Conservation (phyloP, 768 basidiomycete genomes). For the Pholiota microspora region DNA sequence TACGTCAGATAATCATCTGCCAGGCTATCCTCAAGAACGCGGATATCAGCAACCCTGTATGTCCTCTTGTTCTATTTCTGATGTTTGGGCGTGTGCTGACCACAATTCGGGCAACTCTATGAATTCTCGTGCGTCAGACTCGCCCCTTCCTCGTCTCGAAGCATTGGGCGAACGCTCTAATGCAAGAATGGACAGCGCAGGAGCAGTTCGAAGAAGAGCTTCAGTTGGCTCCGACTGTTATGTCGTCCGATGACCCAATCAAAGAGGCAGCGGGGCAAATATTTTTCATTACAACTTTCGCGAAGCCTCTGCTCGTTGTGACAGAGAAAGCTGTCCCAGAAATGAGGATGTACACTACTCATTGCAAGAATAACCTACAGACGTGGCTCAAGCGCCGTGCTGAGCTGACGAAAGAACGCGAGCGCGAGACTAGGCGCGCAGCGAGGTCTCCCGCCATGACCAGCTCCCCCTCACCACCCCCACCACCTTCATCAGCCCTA, state of each 20-base stretch:
- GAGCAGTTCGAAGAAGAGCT: constrained; percentile 82
- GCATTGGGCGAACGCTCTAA: constrained; percentile 88
- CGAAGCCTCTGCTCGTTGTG: constrained; percentile 79
- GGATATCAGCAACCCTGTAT: constrained; percentile 96
- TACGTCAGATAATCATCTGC: constrained; percentile 70
- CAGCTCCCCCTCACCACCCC: constrained; percentile 8
- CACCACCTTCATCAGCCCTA: constrained; percentile 5
- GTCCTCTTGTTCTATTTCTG: constrained; percentile 28
- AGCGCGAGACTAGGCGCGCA: constrained; percentile 33
- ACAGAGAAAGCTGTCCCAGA: constrained; percentile 73
- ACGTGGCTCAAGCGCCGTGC: constrained; percentile 61
- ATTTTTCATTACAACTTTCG: constrained; percentile 83
- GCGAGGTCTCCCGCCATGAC: constrained; percentile 38
- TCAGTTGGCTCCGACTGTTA: constrained; percentile 64
- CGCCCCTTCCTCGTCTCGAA: constrained; percentile 91
- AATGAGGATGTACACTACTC: constrained; percentile 62
- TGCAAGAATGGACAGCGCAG: constrained; percentile 90
- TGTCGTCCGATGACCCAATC: constrained; percentile 40
- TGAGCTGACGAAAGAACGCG: constrained; percentile 32
- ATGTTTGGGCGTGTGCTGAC: constrained; percentile 4
- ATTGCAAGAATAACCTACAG: constrained; percentile 67
- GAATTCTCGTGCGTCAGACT: constrained; percentile 51
- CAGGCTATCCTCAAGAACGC: constrained; percentile 96
- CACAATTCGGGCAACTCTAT: not conserved
- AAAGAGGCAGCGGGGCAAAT: constrained; percentile 82